phyloP scores from a whole-genome alignment of 768 basidiomycete species.

The Tulasnella sp. region DNA sequence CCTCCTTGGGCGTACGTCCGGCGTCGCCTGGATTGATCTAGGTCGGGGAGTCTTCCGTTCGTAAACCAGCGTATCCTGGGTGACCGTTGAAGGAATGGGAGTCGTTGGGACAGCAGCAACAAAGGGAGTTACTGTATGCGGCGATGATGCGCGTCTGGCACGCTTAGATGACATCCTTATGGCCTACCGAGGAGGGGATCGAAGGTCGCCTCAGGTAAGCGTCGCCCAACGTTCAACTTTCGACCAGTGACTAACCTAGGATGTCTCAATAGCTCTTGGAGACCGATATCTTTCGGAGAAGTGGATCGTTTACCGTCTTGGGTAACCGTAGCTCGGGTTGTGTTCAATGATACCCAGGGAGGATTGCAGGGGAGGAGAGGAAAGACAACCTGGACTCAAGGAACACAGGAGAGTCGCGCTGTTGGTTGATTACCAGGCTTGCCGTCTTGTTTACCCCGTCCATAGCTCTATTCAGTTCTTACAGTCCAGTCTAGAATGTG shows the following conservation, averaged over 20 bases:
- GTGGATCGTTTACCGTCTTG: neutral
- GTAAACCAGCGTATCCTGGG: neutral
- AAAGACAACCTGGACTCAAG: neutral
- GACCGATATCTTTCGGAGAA: neutral
- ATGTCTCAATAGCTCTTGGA: no score
- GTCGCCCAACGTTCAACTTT: neutral
- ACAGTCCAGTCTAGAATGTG: neutral
- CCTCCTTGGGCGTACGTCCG: conserved; percentile 3
- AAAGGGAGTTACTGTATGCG: neutral
- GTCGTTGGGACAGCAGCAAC: neutral
- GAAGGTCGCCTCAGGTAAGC: neutral
- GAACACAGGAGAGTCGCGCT: neutral
- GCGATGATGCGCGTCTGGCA: conserved; percentile 9
- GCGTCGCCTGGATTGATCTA: conserved; percentile 5
- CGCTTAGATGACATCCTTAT: neutral
- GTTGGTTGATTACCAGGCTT: neutral
- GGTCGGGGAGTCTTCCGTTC: conserved; percentile 5
- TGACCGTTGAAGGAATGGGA: neutral
- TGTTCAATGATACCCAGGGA: neutral
- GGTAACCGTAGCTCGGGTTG: neutral
- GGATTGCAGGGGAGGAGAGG: neutral
- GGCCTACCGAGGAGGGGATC: neutral
- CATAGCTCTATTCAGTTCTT: neutral
- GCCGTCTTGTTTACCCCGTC: neutral
- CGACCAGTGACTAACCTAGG: neutral